Conservation (phyloP, 495 filamentous ascomycete genomes). For the Extremus antarcticus region DNA sequence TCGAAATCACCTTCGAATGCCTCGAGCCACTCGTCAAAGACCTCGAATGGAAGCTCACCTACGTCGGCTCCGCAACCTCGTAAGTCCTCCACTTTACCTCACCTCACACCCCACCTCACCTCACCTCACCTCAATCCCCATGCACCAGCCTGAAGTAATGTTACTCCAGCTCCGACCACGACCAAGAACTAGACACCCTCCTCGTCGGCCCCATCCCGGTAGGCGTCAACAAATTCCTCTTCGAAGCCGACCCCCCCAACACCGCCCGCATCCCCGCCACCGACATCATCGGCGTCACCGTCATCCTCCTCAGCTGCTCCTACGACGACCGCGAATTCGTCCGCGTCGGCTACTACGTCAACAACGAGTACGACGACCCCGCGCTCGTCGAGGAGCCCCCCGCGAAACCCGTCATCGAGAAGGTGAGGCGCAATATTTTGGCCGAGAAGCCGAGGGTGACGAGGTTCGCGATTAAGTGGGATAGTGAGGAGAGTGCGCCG, state of each 20-base stretch:
- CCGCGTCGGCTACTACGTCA: constrained; percentile 97
- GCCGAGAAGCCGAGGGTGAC: constrained; percentile 97
- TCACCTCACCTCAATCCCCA: constrained; percentile 12
- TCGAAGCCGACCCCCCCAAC: constrained; percentile 87
- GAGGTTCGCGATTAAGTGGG: constrained; percentile 99
- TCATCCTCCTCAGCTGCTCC: constrained; percentile 90
- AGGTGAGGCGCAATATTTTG: constrained; percentile 79
- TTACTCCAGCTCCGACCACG: constrained; percentile 80
- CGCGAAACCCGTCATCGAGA: constrained; percentile 80
- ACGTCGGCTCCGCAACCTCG: constrained; percentile 95
- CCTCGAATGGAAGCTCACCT: constrained; percentile 98
- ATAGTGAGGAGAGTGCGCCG: constrained; percentile 89
- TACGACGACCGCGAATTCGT: constrained; percentile 96
- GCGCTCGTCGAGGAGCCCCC: constrained; percentile 81
- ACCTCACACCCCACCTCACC: too few species aligned
- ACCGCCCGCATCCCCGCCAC: constrained; percentile 80
- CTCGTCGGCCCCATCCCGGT: constrained; percentile 94
- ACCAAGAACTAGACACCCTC: constrained; percentile 94
- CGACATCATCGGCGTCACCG: constrained; percentile 93
- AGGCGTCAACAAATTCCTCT: constrained; percentile 96
- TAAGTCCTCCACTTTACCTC: constrained; percentile 37
- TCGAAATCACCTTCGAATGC: constrained; percentile 98
- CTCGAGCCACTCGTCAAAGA: constrained; percentile 89
- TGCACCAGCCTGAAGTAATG: too few species aligned
- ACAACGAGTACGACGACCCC: constrained; percentile 93